Percentiles rank a stretch among this genome's conserved stretches.
These are phyloP conservation scores for Thelonectria rubi DNA, from an alignment of 2,329 filamentous ascomycete species.

Conservation along the genomic window DNA sequence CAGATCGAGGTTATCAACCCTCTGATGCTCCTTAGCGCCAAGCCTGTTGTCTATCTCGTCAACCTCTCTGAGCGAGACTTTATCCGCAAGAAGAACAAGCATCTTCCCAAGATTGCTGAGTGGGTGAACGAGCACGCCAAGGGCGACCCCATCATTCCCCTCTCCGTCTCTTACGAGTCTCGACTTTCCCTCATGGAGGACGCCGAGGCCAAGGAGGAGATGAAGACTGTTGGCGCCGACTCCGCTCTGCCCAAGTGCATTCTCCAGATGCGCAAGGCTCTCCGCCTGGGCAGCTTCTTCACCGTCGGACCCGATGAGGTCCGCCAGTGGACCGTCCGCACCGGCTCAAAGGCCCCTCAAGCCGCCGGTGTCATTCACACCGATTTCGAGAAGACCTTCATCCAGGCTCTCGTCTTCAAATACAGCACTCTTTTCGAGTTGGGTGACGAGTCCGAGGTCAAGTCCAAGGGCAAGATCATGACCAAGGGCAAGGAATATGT, in stretches of 20 bases:
- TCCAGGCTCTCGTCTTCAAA: slow-evolving; percentile 95
- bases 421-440: slow-evolving; percentile 82
- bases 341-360: slow-evolving; percentile 95
- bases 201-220: slow-evolving; percentile 81
- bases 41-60: slow-evolving; percentile 96
- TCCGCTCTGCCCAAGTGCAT: slow-evolving; percentile 93
- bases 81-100: slow-evolving; percentile 99
- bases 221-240: slow-evolving; percentile 86
- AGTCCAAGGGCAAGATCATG: slow-evolving; percentile 95
- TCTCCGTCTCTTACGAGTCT: slow-evolving; percentile 94
- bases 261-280: slow-evolving; percentile 87
- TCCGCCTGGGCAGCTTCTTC: slow-evolving; percentile 96
- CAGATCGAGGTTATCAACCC: slow-evolving; percentile 98
- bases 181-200: slow-evolving; percentile 85
- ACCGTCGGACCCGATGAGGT: slow-evolving; percentile 96
- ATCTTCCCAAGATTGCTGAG: slow-evolving; percentile 89
- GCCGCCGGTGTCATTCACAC: slow-evolving; percentile 98
- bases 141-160: slow-evolving; percentile 90
- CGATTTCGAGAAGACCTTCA: slow-evolving; percentile 99
- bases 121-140: slow-evolving; percentile 93
- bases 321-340: slow-evolving; percentile 96
- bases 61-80: slow-evolving; percentile 98
- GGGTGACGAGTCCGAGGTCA: slow-evolving; percentile 87
- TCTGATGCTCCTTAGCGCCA: slow-evolving; percentile 92
- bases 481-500: slow-evolving; percentile 99